These are phyloP conservation scores for Aspergillus luchuensis DNA, from an alignment of 2,329 filamentous ascomycete genomes.

Conservation along the genomic window DNA sequence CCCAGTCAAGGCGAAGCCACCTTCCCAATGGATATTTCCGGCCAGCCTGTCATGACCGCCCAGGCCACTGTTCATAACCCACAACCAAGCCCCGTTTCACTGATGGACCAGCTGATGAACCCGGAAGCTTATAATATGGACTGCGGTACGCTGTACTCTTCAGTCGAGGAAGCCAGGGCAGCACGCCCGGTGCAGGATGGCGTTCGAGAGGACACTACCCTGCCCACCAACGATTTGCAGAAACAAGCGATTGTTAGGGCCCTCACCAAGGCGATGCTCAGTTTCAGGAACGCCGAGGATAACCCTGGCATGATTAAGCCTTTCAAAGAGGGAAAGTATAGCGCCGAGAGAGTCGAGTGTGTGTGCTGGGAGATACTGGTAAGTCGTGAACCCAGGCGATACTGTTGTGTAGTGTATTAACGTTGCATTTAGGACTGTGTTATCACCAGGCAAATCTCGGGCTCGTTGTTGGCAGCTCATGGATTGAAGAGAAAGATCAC, in stretches of 20 bases:
- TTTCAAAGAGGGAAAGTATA: slow-evolving; percentile 30
- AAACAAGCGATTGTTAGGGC: slow-evolving; percentile 31
- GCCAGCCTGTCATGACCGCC: neutral
- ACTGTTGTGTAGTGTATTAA: neutral
- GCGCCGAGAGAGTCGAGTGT: slow-evolving; percentile 30
- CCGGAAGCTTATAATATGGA: slow-evolving; percentile 10
- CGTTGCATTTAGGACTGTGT: slow-evolving; percentile 21
- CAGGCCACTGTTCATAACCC: neutral
- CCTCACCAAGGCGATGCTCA: slow-evolving; percentile 38
- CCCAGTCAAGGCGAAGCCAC: neutral
- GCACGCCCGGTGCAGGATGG: neutral
- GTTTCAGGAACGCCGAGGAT: slow-evolving; percentile 30
- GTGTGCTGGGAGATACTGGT: slow-evolving; percentile 39
- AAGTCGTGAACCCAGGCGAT: slow-evolving; percentile 11
- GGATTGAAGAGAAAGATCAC: slow-evolving; percentile 26
- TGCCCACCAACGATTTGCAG: slow-evolving; percentile 26
- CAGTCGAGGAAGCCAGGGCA: slow-evolving; percentile 23
- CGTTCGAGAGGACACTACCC: slow-evolving; percentile 24
- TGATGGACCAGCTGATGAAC: slow-evolving; percentile 9
- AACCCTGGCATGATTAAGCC: slow-evolving; percentile 36
- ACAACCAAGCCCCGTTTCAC: neutral
- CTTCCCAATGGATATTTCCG: neutral
- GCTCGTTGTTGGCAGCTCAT: slow-evolving; percentile 29
- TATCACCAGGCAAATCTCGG: slow-evolving; percentile 28
- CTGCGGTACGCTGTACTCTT: slow-evolving; percentile 19